Base-by-base conservation (phyloP, 768 basidiomycete species). In the Melanogaster broomeanus region DNA sequence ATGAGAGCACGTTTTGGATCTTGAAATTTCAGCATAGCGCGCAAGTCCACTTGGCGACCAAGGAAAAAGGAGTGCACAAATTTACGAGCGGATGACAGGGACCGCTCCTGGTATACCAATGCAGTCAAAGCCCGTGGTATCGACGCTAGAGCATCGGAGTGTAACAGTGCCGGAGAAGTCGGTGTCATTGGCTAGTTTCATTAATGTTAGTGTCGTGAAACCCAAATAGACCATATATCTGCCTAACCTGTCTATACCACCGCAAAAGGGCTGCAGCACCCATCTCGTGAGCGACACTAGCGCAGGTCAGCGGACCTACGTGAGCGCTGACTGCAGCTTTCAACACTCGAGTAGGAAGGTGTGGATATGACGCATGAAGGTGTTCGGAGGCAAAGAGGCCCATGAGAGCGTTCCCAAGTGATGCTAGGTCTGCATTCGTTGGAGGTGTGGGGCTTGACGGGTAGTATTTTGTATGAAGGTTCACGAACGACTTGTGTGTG, bases 51-150 rank as follows among this genome's bases (percentile, higher is more conserved):
- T 51, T 89, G 81, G 19, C 97, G 86, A 39, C 80, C 81, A 51
- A 98, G 79, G 79, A 99, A 97, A 70, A 90, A 86, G 3, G 85
- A 82, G 66, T 97, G 90, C 13, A 84, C 88, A 63, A 98, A 98
- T 66, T 85, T 78, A 50, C 93, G 83, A n/a, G 96, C 93, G 8
- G 87, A 84, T 44, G 78, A 77, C 41, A 99, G 81, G 21, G 93
- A 96, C 58, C 86, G 82, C 62, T 90, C 82, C 67, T 93, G 88
- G 73, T 93, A 96, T 51, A 98, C 81, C 48, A 96, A 78, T 10
- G 90, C 96, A 19, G 91, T 87, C 49, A 98, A 74, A 39, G 96
- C 83, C 42, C 93, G 83, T 10, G 94, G 87, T 64, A 93, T 83
- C 40, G 89, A 88, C 30, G 93, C 86, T 46, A 98, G 81, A 41